Conservation (phyloP, 805 yeast species). For the Myxozyma geophila region DNA sequence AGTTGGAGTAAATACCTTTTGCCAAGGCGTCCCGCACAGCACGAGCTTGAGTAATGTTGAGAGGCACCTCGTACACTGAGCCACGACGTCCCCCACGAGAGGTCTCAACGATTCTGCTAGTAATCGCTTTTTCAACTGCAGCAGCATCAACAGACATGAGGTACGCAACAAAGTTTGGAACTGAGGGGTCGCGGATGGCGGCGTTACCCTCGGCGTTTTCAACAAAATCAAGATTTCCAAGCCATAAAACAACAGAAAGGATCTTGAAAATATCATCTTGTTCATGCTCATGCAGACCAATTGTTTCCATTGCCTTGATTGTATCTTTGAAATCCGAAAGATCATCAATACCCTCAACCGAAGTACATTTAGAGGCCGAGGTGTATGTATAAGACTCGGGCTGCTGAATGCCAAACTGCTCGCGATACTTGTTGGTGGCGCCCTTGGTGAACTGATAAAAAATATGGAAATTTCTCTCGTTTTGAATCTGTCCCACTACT, state of each 20-base stretch:
- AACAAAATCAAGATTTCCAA: conserved; percentile 84
- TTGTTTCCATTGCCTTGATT: conserved; percentile 79
- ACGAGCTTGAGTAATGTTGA: conserved; percentile 83
- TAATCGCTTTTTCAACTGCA: conserved; percentile 66
- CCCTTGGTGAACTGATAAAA: conserved; percentile 95
- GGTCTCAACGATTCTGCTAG: conserved; percentile 86
- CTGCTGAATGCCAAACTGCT: conserved; percentile 82
- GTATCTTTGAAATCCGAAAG: conserved; percentile 78
- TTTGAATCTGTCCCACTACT: conserved; percentile 90
- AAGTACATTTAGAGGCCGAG: conserved; percentile 78
- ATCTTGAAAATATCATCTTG: conserved; percentile 89
- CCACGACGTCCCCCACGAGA: conserved; percentile 88
- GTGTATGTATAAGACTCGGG: conserved; percentile 95
- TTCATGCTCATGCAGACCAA: conserved; percentile 80
- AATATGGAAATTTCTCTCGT: conserved; percentile 95
- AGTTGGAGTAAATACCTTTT: conserved; percentile 87
- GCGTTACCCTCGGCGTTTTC: conserved; percentile 91
- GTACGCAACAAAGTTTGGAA: conserved; percentile 94
- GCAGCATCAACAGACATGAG: conserved; percentile 77
- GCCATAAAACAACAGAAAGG: conserved; percentile 86
- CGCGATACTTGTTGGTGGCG: conserved; percentile 83
- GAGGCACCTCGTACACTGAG: conserved; percentile 90
- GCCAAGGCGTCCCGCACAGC: conserved; percentile 96
- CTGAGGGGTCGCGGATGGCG: conserved; percentile 77
- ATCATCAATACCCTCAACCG: conserved; percentile 89